Evolutionary conservation across 129 eudicot genomes (phyloP), one percentile per base, ranked within the genome.

Genomic region (Centrapalus pauciflorus): DNA sequence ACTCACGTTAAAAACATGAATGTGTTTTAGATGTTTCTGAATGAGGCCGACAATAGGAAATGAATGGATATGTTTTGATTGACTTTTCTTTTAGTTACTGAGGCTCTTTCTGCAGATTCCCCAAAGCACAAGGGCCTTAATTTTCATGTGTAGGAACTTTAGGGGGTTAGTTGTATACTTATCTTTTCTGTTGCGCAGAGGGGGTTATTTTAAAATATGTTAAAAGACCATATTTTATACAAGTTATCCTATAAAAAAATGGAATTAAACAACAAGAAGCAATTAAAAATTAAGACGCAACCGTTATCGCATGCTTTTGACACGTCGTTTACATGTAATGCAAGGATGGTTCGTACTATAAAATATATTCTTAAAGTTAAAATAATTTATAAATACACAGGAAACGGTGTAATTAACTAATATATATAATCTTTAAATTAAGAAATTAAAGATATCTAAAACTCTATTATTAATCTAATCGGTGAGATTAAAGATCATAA

Each of bases 301-400:
- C 54, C 16, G 55, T 61, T 71, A 71, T 7, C 5, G 55, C 76
- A 71, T 61, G 69, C 61, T 30, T 61, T 50, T 13, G 76, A 16
- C 69, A 71, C 76, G 69, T 61, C 60, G 59, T 61, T n/a, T 33
- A 61, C 62, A 29, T 48, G 76, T 61, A 54, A 71, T 60, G 37
- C 59, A 8, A 27, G 37, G 37, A 71, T 60, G 52, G 11, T 59
- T 8, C 29, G 61, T 71, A 71, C 52, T 9, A 71, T 71, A 32
- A 38, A 56, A 16, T 26, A 55, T 55, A 13, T 28, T 66, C 8
- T 28, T 11, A 49, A 4, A 65, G 29, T 29, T n/a, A 30, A 33
- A 0, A 12, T 19, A 33, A 2, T 62, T 49, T 49, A 48, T 20
- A 2, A 52, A 67, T 12, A 67, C n/a, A n/a, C n/a, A n/a, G n/a